phyloP scores from a whole-genome alignment of 2,329 filamentous ascomycete species.

The Fusarium longipes region DNA sequence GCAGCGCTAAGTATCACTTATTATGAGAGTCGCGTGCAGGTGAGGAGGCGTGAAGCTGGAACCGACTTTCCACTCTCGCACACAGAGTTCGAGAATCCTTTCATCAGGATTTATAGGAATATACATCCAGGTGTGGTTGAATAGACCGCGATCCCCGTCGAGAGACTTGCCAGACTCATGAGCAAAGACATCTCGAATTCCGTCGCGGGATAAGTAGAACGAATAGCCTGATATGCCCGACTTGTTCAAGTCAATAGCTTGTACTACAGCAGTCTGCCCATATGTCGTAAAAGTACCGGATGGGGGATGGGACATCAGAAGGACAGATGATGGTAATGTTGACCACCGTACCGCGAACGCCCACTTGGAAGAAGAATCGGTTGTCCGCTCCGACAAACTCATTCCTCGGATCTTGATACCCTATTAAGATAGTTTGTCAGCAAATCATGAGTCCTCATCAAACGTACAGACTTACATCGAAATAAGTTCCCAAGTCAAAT shows the following conservation, averaged over 20 bases:
- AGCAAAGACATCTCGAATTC: rapidly evolving
- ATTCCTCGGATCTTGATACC: neutral
- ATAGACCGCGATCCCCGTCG: too few species aligned
- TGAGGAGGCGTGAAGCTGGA: too few species aligned
- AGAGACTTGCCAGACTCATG: rapidly evolving
- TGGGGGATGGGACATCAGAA: too few species aligned
- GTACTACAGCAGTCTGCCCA: neutral
- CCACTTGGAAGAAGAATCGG: rapidly evolving
- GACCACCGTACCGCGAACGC: neutral
- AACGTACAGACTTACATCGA: neutral
- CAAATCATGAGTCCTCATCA: neutral
- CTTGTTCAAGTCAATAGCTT: neutral
- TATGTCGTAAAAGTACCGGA: too few species aligned
- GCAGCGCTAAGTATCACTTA: too few species aligned
- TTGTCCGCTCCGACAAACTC: rapidly evolving
- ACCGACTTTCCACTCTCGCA: too few species aligned
- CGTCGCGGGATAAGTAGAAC: rapidly evolving
- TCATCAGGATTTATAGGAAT: neutral
- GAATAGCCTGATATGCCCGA: rapidly evolving
- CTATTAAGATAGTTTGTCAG: neutral
- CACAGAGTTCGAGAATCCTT: neutral
- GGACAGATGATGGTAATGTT: rapidly evolving
- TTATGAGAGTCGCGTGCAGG: too few species aligned
- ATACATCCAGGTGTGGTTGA: neutral
- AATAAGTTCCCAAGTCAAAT: neutral